Percentiles rank a stretch among this genome's conserved stretches.
phyloP scores from a whole-genome alignment of 1,139 yeast species.

The Diutina neorugosa region DNA sequence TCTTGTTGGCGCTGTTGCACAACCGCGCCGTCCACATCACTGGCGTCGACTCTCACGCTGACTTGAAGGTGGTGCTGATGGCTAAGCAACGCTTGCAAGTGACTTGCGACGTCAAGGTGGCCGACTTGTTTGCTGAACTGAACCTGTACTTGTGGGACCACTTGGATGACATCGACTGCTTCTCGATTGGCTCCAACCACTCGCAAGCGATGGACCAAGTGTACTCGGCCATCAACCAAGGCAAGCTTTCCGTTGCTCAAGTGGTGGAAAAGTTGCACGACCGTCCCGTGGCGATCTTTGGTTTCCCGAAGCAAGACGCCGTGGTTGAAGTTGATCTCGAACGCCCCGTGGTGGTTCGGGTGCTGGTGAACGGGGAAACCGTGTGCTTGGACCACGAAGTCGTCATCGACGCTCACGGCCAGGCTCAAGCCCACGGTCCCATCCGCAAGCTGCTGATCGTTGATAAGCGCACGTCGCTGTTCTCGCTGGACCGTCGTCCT shows the following conservation, averaged over 20 bases:
- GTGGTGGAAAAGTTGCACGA: constrained; percentile 65
- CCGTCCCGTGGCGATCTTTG: constrained; percentile 74
- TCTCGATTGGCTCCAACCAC: constrained; percentile 71
- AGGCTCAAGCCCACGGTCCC: constrained; percentile 14
- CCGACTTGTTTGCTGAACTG: constrained; percentile 65
- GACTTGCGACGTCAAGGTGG: constrained; percentile 83
- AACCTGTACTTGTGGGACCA: constrained; percentile 83
- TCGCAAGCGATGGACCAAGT: constrained; percentile 75
- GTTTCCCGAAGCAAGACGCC: constrained; percentile 71
- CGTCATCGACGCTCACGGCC: constrained; percentile 18
- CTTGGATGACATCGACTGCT: constrained; percentile 65
- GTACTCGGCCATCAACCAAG: constrained; percentile 67
- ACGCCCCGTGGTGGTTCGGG: constrained; percentile 70
- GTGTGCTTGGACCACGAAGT: constrained; percentile 76
- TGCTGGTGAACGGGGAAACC: constrained; percentile 64
- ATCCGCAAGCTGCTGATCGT: constrained; percentile 24
- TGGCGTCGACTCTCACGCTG: constrained; percentile 72
- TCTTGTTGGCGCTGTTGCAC: constrained; percentile 83
- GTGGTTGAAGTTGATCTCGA: constrained; percentile 76
- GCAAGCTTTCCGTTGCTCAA: constrained; percentile 61
- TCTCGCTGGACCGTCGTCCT: constrained; percentile 28
- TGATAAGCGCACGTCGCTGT: constrained; percentile 34
- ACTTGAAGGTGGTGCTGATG: constrained; percentile 71
- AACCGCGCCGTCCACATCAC: constrained; percentile 81
- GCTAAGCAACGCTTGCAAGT: constrained; percentile 78